Conservation (phyloP, 2,329 filamentous ascomycete species). For the Lomentospora prolificans region DNA sequence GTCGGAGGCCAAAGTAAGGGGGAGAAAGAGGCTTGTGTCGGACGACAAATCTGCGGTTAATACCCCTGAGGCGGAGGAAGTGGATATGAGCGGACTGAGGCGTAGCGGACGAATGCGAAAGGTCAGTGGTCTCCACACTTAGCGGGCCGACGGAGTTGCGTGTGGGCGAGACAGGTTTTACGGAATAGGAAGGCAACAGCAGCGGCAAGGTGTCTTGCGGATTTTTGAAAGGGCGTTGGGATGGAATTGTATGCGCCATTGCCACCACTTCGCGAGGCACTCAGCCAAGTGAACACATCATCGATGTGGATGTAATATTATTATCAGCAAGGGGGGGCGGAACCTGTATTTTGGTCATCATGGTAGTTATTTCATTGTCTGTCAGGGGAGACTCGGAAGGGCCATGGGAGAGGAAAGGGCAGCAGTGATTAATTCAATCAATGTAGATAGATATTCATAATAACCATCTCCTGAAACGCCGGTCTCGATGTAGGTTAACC, state of each 20-base stretch:
- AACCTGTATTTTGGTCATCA: no score
- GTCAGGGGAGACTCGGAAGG: no score
- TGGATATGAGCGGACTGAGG: conserved; percentile 17
- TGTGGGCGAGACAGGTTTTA: neutral
- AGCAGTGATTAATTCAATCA: no score
- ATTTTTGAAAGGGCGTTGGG: neutral
- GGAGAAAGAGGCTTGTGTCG: conserved; percentile 16
- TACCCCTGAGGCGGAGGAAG: conserved; percentile 10
- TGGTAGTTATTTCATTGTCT: no score
- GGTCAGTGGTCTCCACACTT: conserved; percentile 17
- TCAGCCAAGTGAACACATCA: no score
- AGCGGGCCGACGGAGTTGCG: neutral
- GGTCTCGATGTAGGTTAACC: no score
- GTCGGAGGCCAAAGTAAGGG: conserved; percentile 51
- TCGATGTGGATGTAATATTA: no score
- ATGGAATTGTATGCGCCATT: neutral
- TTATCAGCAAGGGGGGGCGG: no score
- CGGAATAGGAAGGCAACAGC: neutral
- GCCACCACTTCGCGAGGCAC: no score
- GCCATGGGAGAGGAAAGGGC: no score
- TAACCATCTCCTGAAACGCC: no score
- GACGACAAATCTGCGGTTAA: conserved; percentile 3
- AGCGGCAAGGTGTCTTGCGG: neutral
- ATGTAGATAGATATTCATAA: no score
- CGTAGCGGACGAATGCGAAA: conserved; percentile 25